Conservation (phyloP, 768 basidiomycete genomes). For the Solioccasus polychromus region DNA sequence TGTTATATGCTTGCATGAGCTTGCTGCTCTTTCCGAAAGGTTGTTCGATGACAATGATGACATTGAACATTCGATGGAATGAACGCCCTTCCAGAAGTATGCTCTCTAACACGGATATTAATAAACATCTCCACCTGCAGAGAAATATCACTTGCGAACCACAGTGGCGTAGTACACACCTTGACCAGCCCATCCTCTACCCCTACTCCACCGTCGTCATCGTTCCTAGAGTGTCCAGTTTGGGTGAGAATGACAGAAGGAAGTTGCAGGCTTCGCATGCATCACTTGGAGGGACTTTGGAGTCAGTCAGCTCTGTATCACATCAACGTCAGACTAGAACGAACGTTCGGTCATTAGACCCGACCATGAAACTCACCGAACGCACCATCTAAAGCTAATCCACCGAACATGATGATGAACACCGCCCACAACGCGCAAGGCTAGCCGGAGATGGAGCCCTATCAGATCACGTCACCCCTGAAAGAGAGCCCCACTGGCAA, state of each 20-base stretch:
- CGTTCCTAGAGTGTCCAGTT: slow-evolving; percentile 69
- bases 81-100: slow-evolving; percentile 62
- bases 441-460: slow-evolving; percentile 41
- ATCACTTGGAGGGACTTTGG: slow-evolving; percentile 76
- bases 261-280: slow-evolving; percentile 38
- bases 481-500: slow-evolving; percentile 70
- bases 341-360: neutral
- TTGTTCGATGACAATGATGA: slow-evolving; percentile 11
- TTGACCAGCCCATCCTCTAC: slow-evolving; percentile 84
- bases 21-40: slow-evolving; percentile 59
- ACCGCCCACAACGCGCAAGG: slow-evolving; percentile 10
- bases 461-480: slow-evolving; percentile 68
- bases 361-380: slow-evolving; percentile 5
- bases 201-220: slow-evolving; percentile 69
- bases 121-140: slow-evolving; percentile 8
- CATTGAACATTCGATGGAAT: slow-evolving; percentile 24
- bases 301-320: slow-evolving; percentile 81
- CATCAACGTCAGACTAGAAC: slow-evolving; percentile 1
- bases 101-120: slow-evolving; percentile 52
- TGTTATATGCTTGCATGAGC: slow-evolving; percentile 56
- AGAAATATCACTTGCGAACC: slow-evolving; percentile 49
- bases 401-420: slow-evolving; percentile 37
- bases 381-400: slow-evolving; percentile 78
- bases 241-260: slow-evolving; percentile 63
- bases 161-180: slow-evolving; percentile 60